phyloP scores from a whole-genome alignment of 2,329 filamentous ascomycete genomes.

The Alternaria atra region DNA sequence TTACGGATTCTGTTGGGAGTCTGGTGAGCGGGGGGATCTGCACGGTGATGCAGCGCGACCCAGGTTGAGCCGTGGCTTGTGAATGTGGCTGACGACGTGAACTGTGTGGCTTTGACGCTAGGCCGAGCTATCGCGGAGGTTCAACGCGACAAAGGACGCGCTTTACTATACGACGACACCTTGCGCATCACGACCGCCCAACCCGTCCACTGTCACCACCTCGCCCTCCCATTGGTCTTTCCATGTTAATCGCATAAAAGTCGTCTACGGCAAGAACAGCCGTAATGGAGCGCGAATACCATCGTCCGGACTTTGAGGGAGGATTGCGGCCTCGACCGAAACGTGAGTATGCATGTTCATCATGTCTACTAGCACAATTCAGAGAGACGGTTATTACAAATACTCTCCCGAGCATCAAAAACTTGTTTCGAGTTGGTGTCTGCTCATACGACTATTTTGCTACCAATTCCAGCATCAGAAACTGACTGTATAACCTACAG shows the following conservation, averaged over 20 bases:
- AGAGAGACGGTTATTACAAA: neutral
- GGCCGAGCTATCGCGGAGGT: conserved; percentile 5
- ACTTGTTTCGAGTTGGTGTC: neutral
- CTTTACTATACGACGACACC: conserved; percentile 7
- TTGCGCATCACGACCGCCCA: conserved; percentile 5
- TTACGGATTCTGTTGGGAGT: conserved; percentile 29
- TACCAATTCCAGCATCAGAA: neutral
- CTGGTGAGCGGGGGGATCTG: conserved; percentile 24
- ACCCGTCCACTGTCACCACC: neutral
- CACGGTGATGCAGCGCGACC: conserved; percentile 21
- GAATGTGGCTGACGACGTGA: conserved; percentile 13
- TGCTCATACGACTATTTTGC: neutral
- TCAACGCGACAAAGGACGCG: conserved; percentile 18
- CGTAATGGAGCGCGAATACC: conserved; percentile 50
- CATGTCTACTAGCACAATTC: neutral
- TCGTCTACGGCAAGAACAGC: conserved; percentile 9
- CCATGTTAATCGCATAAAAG: conserved; percentile 13
- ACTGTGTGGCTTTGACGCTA: conserved; percentile 10
- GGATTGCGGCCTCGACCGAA: conserved; percentile 47
- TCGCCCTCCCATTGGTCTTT: neutral
- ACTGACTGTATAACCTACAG: conserved; percentile 56
- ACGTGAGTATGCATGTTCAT: conserved; percentile 36
- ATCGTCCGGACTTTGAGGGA: conserved; percentile 47
- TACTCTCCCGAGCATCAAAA: neutral
- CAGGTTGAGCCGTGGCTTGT: conserved; percentile 16